Evolutionary conservation across 441 rosid genomes (phyloP), one percentile per base, ranked within the genome.

Genomic region (Hura crepitans): DNA sequence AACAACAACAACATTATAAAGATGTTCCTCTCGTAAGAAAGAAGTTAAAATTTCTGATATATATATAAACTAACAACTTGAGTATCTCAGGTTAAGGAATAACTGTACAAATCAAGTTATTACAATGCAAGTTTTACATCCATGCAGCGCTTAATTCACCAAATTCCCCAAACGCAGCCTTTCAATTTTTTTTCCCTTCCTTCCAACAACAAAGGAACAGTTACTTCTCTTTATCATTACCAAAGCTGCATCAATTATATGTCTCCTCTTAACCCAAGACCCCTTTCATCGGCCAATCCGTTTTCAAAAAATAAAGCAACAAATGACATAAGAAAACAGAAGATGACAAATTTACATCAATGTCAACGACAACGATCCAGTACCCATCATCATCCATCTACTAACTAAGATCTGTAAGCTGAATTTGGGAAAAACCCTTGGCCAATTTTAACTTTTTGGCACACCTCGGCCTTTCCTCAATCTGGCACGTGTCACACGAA

Each of bases 381-480:
- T 35, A 53, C 71, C 75, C 53, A 72, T 65, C 71, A 69, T 23
- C 72, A 70, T 72, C 70, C 73, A 66, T 70, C 82, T 58, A 65
- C 45, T 45, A 72, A 73, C 61, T 61, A 50, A 62, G 61, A 71
- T 78, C 12, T 28, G 63, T 66, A 65, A 58, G 59, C 70, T 56
- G 49, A 71, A 67, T 33, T 66, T 54, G 59, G 39, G 14, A 51
- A 35, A 59, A 33, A 58, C 13, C 61, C 17, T 46, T 56, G 30
- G 58, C 46, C 33, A 55, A 51, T 73, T 57, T 79, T 64, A 86
- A 50, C 76, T 80, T 60, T 14, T 70, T 58, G 82, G 75, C 33
- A 67, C 78, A 14, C 93, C 75, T 18, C 85, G 88, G 71, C 74
- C 65, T 85, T 75, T 90, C 84, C 82, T 85, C 78, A 77, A 71